phyloP scores from a whole-genome alignment of 2,329 filamentous ascomycete genomes.

The Paraphoma chrysanthemicola region DNA sequence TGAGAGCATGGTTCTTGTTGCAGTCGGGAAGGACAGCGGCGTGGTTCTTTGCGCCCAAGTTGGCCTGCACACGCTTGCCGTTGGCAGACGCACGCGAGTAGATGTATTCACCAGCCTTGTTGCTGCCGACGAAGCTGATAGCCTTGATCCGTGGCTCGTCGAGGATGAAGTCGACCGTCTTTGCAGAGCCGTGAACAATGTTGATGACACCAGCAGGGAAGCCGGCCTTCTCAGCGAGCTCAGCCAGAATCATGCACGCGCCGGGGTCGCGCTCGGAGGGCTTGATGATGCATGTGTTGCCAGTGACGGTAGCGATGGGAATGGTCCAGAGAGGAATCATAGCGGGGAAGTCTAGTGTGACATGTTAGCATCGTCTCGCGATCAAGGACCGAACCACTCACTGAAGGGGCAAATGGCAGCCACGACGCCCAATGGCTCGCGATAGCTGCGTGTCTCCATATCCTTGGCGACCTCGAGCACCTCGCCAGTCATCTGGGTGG shows the following conservation, averaged over 20 bases:
- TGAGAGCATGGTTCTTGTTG: constrained; percentile 90
- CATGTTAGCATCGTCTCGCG: constrained; percentile 26
- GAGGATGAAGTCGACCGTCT: constrained; percentile 84
- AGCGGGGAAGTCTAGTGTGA: constrained; percentile 75
- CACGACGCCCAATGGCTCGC: constrained; percentile 80
- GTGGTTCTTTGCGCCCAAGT: constrained; percentile 89
- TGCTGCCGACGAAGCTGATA: constrained; percentile 84
- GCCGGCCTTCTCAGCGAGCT: constrained; percentile 79
- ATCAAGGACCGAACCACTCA: constrained; percentile 52
- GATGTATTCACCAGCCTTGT: constrained; percentile 90
- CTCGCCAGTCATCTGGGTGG: constrained; percentile 82
- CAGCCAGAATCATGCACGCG: constrained; percentile 83
- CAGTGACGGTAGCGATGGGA: constrained; percentile 81
- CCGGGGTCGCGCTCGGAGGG: constrained; percentile 86
- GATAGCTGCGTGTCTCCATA: constrained; percentile 86
- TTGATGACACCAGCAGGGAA: constrained; percentile 85
- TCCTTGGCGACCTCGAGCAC: constrained; percentile 86
- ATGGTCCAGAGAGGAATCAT: constrained; percentile 96
- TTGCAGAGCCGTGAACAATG: constrained; percentile 80
- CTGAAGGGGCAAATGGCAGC: constrained; percentile 89
- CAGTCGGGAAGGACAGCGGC: constrained; percentile 83
- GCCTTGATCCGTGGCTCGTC: constrained; percentile 87
- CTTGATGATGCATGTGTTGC: constrained; percentile 85
- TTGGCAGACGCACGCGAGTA: constrained; percentile 79
- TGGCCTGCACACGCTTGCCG: constrained; percentile 87